Base-by-base conservation (phyloP, 1,284 basidiomycete species). In the Rhodotorula sp. region DNA sequence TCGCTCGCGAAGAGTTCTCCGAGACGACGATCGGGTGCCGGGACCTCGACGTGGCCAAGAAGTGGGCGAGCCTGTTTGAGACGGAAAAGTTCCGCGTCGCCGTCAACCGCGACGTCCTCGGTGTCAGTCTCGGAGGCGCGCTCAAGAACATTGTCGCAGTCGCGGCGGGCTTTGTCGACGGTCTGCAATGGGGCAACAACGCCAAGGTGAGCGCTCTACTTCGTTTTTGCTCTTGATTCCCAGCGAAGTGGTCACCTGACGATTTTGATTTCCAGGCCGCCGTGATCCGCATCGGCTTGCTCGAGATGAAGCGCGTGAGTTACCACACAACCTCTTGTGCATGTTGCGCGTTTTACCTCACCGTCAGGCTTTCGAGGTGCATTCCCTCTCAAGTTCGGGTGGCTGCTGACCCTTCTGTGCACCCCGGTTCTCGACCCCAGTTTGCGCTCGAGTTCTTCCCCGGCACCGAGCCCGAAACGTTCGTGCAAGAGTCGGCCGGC, bases 11-110 rank as follows among this genome's bases (percentile, higher is more conserved):
- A 70, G 80, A 81, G 71, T 85, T 85, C 74, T 82, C 82, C 31
- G 86, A 87, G 79, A 87, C 86, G 14, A 87, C 86, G 3, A 83
- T 87, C 72, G 86, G 85, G 1, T 86, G 86, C 77, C 79, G 84
- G 48, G 81, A 78, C 48, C 72, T 80, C 66, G 79, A 81, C 57
- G 84, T 84, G 54, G 84, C 83, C 15, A 77, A 83, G 68, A 76
- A 68, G 43, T 80, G 78, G 78, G 76, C 76, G 65, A 77, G 79
- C 71, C 75, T 84, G 31, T 84, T 84, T 69, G 79, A 83, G 73
- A 83, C 82, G 16, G 78, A 79, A 34, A 80, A 83, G 65, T 87
- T 87, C 81, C 80, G 82, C 48, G 86, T 87, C 0, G 83, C 84
- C 61, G 80, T 86, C 57, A 83, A 86, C 69, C 84, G 85, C 67